phyloP scores from a whole-genome alignment of 306 rosid species.

The Canavalia gladiata region DNA sequence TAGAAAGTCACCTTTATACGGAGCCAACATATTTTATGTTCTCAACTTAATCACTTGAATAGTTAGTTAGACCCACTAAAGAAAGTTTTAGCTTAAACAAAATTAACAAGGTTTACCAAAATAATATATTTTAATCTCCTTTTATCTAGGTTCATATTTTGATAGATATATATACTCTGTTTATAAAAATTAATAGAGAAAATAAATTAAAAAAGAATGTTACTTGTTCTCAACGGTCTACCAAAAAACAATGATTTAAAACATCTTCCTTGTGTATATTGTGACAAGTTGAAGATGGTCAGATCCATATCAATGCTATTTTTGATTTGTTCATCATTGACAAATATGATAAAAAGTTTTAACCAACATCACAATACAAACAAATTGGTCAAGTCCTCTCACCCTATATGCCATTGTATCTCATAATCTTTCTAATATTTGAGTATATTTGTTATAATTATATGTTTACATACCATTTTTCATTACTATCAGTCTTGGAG shows the following conservation, averaged over 20 bases:
- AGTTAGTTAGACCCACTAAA: neutral
- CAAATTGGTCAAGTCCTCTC: conserved; percentile 42
- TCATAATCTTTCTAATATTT: neutral
- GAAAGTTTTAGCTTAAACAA: neutral
- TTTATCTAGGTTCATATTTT: neutral
- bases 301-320: neutral
- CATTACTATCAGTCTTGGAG: neutral
- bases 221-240: neutral
- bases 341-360: conserved; percentile 56
- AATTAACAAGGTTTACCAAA: neutral
- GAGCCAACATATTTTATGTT: conserved; percentile 9
- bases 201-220: neutral
- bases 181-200: neutral
- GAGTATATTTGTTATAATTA: neutral
- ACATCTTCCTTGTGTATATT: conserved; percentile 56
- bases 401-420: conserved; percentile 12
- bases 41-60: conserved; percentile 10
- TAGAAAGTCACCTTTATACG: conserved; percentile 14
- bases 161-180: neutral
- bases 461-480: neutral
- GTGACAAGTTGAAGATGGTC: conserved; percentile 57
- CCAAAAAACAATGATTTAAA: conserved; percentile 45
- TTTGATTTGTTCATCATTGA: conserved; percentile 26
- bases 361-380: conserved; percentile 59
- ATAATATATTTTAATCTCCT: no score